Conservation (phyloP, 2,329 filamentous ascomycete species). For the Aspergillus fumigatiaffinis region DNA sequence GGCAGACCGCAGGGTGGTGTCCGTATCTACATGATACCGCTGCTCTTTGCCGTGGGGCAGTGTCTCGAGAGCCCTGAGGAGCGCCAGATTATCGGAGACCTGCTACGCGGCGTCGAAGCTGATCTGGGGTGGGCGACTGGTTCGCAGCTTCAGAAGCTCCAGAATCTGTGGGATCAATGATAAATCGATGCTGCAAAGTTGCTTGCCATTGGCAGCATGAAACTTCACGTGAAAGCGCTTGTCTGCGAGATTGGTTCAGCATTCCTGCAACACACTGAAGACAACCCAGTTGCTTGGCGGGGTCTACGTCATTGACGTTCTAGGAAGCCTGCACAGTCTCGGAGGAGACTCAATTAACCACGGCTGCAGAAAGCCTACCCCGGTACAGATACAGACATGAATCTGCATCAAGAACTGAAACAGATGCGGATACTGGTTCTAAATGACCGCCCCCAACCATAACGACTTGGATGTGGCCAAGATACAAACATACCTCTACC, state of each 20-base stretch:
- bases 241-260: not conserved
- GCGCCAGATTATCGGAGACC: constrained; percentile 50
- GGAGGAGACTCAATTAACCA: not conserved
- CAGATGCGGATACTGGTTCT: no score
- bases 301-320: not conserved
- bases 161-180: constrained; percentile 26
- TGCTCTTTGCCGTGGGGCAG: constrained; percentile 58
- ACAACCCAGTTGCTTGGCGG: no score
- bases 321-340: not conserved
- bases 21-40: constrained; percentile 56
- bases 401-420: not conserved
- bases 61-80: constrained; percentile 52
- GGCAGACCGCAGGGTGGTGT: constrained; percentile 54
- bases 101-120: constrained; percentile 56
- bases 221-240: not conserved
- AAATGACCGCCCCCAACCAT: no score
- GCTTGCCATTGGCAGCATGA: not conserved
- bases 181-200: not conserved
- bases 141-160: constrained; percentile 50
- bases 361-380: no score
- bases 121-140: constrained; percentile 60
- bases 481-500: no score
- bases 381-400: not conserved
- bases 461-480: no score
- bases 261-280: not conserved